These are phyloP conservation scores for Plantago lanceolata DNA, from an alignment of 305 asterid genomes.

Conservation along the genomic window DNA sequence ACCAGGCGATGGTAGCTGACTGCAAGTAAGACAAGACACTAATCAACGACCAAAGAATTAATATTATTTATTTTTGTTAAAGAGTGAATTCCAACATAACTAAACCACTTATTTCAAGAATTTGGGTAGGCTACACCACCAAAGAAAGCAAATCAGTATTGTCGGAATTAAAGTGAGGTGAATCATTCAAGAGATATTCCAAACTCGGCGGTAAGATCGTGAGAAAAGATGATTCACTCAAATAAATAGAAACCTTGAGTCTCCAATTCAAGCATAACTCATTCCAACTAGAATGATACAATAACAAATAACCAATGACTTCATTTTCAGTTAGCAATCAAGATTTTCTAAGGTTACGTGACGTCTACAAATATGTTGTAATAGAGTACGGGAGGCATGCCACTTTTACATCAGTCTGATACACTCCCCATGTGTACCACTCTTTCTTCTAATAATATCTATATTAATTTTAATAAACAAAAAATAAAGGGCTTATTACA, in stretches of 20 bases:
- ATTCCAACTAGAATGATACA: slow-evolving; percentile 18
- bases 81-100: background rate
- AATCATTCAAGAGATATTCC: background rate
- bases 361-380: slow-evolving; percentile 11
- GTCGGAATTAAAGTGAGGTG: background rate
- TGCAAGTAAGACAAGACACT: slow-evolving; percentile 35
- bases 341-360: slow-evolving; percentile 11
- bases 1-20: slow-evolving; percentile 66
- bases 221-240: background rate
- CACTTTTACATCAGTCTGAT: background rate
- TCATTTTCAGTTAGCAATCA: slow-evolving; percentile 17
- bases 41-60: background rate
- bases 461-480: background rate
- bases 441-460: background rate
- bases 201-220: background rate
- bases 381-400: slow-evolving; percentile 19
- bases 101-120: background rate
- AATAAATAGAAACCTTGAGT: slow-evolving; percentile 2
- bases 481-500: too few species aligned
- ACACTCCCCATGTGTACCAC: background rate
- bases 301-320: slow-evolving; percentile 1
- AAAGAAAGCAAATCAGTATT: background rate
- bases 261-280: background rate
- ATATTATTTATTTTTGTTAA: too few species aligned
- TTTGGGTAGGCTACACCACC: background rate